These are phyloP conservation scores for Macadamia tetraphylla DNA, from an alignment of 164 flowering plant genomes.

Conservation along the genomic window DNA sequence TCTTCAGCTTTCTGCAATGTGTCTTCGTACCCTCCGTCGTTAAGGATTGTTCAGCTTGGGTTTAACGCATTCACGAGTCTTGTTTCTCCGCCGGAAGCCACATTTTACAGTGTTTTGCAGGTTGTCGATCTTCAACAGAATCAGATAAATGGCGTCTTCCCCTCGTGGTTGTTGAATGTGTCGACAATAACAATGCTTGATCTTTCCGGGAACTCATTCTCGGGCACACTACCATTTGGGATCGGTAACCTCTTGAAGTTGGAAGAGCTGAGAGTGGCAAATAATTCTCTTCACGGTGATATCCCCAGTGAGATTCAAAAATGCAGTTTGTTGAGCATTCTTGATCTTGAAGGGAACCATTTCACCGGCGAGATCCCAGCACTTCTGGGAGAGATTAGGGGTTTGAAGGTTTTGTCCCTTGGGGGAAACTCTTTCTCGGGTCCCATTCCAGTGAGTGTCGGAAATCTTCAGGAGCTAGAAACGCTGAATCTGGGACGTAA, in stretches of 20 bases:
- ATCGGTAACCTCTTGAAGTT: constrained; percentile 37
- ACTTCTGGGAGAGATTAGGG: constrained; percentile 29
- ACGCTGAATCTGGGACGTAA: constrained; percentile 46
- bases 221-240: constrained; percentile 41
- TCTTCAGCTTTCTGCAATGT: constrained; percentile 36
- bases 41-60: constrained; percentile 51
- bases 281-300: constrained; percentile 53
- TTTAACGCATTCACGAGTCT: constrained; percentile 66
- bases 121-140: constrained; percentile 59
- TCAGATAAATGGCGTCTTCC: constrained; percentile 48
- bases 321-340: constrained; percentile 36
- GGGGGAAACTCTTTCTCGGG: constrained; percentile 59
- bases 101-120: constrained; percentile 38
- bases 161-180: constrained; percentile 44
- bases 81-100: constrained; percentile 24
- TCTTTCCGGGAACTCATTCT: constrained; percentile 42
- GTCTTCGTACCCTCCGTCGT: constrained; percentile 38
- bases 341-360: constrained; percentile 53
- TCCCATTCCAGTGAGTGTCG: constrained; percentile 35
- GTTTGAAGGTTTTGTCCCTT: constrained; percentile 39
- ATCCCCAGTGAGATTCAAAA: constrained; percentile 37
- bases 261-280: constrained; percentile 55
- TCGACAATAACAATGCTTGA: constrained; percentile 36
- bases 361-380: constrained; percentile 52
- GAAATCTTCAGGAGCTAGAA: constrained; percentile 31